Conservation (phyloP, 345 rosid species). For the Populus alba region DNA sequence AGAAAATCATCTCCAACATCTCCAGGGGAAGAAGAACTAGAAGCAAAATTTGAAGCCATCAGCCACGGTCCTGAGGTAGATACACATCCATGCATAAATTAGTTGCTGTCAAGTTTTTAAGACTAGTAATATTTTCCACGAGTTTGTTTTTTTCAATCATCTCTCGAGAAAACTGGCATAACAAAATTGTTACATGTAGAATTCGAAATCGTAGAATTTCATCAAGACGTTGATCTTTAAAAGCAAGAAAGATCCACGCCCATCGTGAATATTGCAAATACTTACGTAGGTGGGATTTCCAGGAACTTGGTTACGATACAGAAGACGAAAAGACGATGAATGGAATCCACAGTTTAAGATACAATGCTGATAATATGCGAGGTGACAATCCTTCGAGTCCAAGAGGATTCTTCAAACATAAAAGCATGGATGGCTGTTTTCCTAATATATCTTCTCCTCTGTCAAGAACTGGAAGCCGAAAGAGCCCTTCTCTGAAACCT, state of each 20-base stretch:
- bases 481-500: conserved; percentile 11
- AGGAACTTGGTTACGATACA: conserved; percentile 20
- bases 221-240: background rate
- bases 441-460: conserved; percentile 12
- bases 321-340: conserved; percentile 31
- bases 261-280: background rate
- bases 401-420: conserved; percentile 7
- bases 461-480: conserved; percentile 17
- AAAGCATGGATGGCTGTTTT: conserved; percentile 26
- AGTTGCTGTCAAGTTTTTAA: too few relatives aligned
- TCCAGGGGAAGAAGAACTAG: background rate
- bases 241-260: background rate
- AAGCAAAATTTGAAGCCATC: background rate
- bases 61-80: background rate
- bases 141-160: background rate
- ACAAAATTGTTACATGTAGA: background rate
- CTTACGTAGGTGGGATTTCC: background rate
- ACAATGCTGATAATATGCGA: conserved; percentile 15
- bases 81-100: background rate
- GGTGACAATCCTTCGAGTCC: conserved; percentile 15
- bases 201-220: background rate
- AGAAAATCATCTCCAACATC: background rate
- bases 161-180: background rate
- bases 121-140: background rate
- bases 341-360: conserved; percentile 35